These are phyloP conservation scores for Perkinsus marinus DNA, from an alignment of 169 alveolate species.

Conservation along the genomic window DNA sequence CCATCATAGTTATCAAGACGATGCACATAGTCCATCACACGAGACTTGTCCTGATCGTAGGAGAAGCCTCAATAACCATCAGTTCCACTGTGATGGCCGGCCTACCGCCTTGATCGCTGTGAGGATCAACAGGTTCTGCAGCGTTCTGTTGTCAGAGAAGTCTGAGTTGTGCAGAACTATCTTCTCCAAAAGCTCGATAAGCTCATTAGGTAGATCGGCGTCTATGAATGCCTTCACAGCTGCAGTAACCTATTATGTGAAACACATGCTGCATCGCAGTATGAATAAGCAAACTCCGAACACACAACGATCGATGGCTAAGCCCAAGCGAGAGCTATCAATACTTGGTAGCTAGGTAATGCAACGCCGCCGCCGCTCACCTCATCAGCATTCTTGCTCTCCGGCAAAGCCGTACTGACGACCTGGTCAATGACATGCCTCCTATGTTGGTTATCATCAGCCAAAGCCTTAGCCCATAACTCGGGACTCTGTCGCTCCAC, in stretches of 20 bases:
- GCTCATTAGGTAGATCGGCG: conserved; percentile 83
- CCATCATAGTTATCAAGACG: conserved; percentile 93
- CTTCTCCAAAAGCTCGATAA: conserved; percentile 85
- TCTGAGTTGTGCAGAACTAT: conserved; percentile 84
- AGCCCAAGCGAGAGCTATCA: no score
- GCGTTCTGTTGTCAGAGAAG: conserved; percentile 86
- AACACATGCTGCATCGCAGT: no score
- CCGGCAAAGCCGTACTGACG: conserved; percentile 86
- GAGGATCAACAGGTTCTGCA: conserved; percentile 80
- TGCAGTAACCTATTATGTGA: conserved; percentile 66
- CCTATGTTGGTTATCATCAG: conserved; percentile 74
- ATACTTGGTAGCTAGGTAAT: no score
- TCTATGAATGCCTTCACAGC: conserved; percentile 96
- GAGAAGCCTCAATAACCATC: background rate
- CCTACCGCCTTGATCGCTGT: conserved; percentile 84
- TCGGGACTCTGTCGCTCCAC: conserved; percentile 89
- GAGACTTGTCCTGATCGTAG: conserved; percentile 1
- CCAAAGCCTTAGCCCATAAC: conserved; percentile 85
- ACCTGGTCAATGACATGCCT: conserved; percentile 88
- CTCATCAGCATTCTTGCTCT: conserved; percentile 88
- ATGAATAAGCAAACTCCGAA: no score
- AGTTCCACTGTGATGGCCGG: conserved; percentile 24
- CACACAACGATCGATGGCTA: no score
- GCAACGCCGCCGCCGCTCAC: background rate
- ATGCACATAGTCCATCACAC: conserved; percentile 85